Conservation (phyloP, 257 asterid species). For the Plectranthus barbatus region DNA sequence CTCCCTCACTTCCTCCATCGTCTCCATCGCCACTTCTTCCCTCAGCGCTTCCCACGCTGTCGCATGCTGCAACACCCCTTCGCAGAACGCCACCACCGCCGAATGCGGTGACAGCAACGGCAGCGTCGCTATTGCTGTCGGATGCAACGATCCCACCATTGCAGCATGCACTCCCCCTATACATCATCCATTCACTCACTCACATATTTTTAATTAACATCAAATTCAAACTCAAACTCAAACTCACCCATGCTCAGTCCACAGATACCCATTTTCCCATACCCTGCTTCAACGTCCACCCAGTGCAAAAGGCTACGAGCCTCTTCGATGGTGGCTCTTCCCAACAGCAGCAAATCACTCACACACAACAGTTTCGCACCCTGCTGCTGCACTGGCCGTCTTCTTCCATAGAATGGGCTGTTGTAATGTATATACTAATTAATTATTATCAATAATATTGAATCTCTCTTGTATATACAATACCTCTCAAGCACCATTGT, state of each 20-base stretch:
- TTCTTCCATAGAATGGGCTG: slow-evolving; percentile 95
- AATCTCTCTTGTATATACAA: too few relatives aligned
- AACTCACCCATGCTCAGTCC: slow-evolving; percentile 97
- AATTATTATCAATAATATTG: too few relatives aligned
- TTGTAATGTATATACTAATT: too few relatives aligned
- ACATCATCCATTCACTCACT: too few relatives aligned
- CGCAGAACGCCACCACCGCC: slow-evolving; percentile 95
- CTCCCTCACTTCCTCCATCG: slow-evolving; percentile 80
- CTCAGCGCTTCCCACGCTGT: slow-evolving; percentile 97
- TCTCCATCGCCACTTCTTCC: slow-evolving; percentile 56
- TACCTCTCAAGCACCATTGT: slow-evolving; percentile 99
- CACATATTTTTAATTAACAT: too few relatives aligned
- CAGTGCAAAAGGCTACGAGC: slow-evolving; percentile 83
- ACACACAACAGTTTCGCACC: slow-evolving; percentile 95
- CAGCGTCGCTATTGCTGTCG: slow-evolving; percentile 81
- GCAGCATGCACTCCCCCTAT: slow-evolving; percentile 99
- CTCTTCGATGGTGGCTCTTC: slow-evolving; percentile 94
- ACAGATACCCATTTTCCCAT: slow-evolving; percentile 89
- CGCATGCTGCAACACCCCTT: slow-evolving; percentile 81
- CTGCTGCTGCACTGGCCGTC: slow-evolving; percentile 80
- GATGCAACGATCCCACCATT: slow-evolving; percentile 95
- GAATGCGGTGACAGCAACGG: slow-evolving; percentile 98
- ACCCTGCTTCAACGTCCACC: slow-evolving; percentile 83
- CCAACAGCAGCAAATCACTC: slow-evolving; percentile 82
- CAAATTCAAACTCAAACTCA: too few relatives aligned